A percentile compares a stretch with the other conserved stretches of the same genome.
phyloP scores from a whole-genome alignment of 768 basidiomycete genomes.

The Mycena alexandri region DNA sequence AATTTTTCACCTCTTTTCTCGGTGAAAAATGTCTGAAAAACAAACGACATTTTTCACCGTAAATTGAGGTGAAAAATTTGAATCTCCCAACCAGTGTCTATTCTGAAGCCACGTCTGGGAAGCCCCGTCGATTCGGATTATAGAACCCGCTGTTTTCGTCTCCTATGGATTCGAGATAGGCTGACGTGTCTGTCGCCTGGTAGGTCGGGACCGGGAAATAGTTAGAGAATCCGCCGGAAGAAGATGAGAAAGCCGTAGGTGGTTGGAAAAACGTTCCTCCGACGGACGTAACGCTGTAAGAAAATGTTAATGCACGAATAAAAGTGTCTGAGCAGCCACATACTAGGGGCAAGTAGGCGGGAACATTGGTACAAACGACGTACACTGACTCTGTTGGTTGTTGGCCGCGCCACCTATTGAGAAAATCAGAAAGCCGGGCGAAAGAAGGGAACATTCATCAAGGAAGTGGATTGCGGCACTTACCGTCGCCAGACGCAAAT shows the following conservation, averaged over 20 bases:
- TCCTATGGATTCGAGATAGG: slow-evolving; percentile 5
- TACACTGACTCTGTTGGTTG: background rate
- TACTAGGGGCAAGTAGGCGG: slow-evolving; percentile 20
- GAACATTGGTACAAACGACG: slow-evolving; percentile 23
- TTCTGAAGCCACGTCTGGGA: slow-evolving; percentile 21
- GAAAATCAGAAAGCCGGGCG: background rate
- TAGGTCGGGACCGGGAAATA: slow-evolving; percentile 13
- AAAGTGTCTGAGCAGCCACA: background rate
- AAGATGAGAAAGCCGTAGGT: slow-evolving; percentile 20
- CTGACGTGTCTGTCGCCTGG: slow-evolving; percentile 8
- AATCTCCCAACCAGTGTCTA: too few species aligned
- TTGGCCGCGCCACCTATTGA: slow-evolving; percentile 17
- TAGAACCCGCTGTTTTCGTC: slow-evolving; percentile 12
- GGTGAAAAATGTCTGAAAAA: too few species aligned
- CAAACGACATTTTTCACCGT: too few species aligned
- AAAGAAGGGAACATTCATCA: slow-evolving; percentile 5
- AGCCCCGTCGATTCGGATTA: slow-evolving; percentile 11
- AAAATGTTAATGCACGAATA: background rate
- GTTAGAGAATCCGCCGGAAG: slow-evolving; percentile 22
- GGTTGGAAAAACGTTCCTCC: slow-evolving; percentile 23
- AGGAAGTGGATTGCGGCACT: slow-evolving; percentile 6
- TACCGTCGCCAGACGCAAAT: slow-evolving; percentile 21
- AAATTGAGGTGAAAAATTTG: too few species aligned
- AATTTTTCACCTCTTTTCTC: too few species aligned
- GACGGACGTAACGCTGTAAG: slow-evolving; percentile 13